Conservation (phyloP, 2,329 filamentous ascomycete species). For the Nannizzia gypsea region DNA sequence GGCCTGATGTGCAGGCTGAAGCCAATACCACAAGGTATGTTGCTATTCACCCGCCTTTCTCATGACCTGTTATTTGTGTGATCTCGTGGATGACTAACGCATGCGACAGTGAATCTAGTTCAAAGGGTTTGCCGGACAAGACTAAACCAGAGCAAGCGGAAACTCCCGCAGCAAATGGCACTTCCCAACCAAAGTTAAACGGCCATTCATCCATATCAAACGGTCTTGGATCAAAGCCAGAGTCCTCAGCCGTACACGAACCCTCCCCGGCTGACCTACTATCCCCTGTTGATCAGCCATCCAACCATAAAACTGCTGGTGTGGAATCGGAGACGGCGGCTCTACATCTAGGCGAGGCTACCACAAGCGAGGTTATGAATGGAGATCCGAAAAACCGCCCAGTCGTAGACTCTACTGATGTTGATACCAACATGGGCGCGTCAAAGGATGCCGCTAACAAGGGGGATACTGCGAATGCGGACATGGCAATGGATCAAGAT, state of each 20-base stretch:
- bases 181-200: slow-evolving; percentile 8
- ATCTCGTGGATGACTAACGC: too few relatives aligned
- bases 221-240: background rate
- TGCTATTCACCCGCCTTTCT: background rate
- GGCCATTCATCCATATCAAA: slow-evolving; percentile 6
- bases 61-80: background rate
- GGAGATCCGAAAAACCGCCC: background rate
- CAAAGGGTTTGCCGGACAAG: background rate
- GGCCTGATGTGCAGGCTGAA: background rate
- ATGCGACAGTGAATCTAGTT: background rate
- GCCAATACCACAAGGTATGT: background rate
- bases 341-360: background rate
- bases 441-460: background rate
- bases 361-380: background rate
- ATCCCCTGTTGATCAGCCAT: background rate
- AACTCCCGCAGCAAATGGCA: background rate
- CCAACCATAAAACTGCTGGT: background rate
- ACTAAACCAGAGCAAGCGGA: background rate
- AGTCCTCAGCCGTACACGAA: background rate
- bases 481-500: background rate
- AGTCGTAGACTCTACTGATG: background rate
- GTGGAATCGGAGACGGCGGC: slow-evolving; percentile 5
- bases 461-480: background rate
- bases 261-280: background rate
- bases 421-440: background rate